A percentile compares a stretch with the other conserved stretches of the same genome.
Evolutionary conservation across 257 asterid species (phyloP).

Genomic region (Solanum habrochaites): DNA sequence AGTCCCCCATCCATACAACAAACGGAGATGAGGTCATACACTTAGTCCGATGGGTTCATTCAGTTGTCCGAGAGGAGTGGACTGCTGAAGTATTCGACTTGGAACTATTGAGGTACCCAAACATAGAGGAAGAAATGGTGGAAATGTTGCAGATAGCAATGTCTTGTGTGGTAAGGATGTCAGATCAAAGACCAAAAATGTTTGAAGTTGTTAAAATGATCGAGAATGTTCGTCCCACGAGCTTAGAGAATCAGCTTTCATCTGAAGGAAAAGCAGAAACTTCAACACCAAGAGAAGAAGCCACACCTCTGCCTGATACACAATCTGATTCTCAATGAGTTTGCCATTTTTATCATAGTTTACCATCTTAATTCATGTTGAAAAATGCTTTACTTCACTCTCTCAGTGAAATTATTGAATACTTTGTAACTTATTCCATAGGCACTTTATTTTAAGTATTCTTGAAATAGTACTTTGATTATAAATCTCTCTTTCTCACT

Average conservation of each 20-base stretch:
- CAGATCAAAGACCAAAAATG: conserved; percentile 71
- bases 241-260: neutral
- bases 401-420: conserved; percentile 26
- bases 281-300: conserved; percentile 16
- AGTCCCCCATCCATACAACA: conserved; percentile 54
- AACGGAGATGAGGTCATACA: conserved; percentile 54
- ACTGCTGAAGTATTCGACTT: conserved; percentile 78
- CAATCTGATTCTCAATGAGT: neutral
- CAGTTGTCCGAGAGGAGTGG: conserved; percentile 87
- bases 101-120: conserved; percentile 50
- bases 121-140: conserved; percentile 72
- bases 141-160: conserved; percentile 68
- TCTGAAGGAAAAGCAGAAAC: conserved; percentile 17
- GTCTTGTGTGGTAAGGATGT: conserved; percentile 53
- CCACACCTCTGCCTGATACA: conserved; percentile 1
- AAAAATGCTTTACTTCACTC: conserved; percentile 15
- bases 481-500: neutral
- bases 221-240: conserved; percentile 25
- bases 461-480: neutral
- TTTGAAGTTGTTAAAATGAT: conserved; percentile 47
- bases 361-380: neutral
- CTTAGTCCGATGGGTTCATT: conserved; percentile 79
- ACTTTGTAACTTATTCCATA: neutral
- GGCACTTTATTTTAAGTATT: neutral
- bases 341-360: neutral